These are phyloP conservation scores for Talaromyces sp. DNA, from an alignment of 2,329 filamentous ascomycete genomes.

Conservation along the genomic window DNA sequence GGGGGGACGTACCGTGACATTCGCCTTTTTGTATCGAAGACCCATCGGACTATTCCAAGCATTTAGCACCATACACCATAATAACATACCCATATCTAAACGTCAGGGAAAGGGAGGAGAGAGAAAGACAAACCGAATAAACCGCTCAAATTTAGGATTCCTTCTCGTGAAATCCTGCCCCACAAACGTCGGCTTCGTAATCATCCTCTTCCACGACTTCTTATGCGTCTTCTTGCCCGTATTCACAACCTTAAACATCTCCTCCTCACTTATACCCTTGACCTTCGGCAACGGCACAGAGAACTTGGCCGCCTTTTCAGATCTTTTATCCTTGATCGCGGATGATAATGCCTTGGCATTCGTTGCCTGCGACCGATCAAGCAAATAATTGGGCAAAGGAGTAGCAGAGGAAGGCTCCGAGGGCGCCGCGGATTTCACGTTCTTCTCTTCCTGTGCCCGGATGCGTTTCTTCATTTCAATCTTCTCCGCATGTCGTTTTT, in stretches of 20 bases:
- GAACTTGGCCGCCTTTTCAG: constrained; percentile 91
- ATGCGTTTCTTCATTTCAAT: constrained; percentile 96
- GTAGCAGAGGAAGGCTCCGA: constrained; percentile 59
- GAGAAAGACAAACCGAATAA: constrained; percentile 50
- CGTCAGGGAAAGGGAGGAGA: too few relatives aligned
- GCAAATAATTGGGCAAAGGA: constrained; percentile 84
- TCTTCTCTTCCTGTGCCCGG: constrained; percentile 90
- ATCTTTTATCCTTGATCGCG: constrained; percentile 92
- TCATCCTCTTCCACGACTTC: constrained; percentile 64
- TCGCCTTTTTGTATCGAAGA: constrained; percentile 72
- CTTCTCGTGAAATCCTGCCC: constrained; percentile 83
- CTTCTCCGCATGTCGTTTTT: constrained; percentile 95
- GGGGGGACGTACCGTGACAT: constrained; percentile 45
- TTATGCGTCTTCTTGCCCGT: constrained; percentile 92
- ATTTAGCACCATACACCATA: constrained; percentile 4
- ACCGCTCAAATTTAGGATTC: constrained; percentile 71
- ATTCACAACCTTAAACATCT: constrained; percentile 96
- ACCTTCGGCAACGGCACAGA: constrained; percentile 90
- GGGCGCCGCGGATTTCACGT: constrained; percentile 78
- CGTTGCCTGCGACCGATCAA: constrained; percentile 70
- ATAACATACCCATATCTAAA: too few relatives aligned
- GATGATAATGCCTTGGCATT: constrained; percentile 70
- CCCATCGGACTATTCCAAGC: constrained; percentile 54
- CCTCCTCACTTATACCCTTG: constrained; percentile 86
- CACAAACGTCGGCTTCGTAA: constrained; percentile 83